phyloP scores from a whole-genome alignment of 805 yeast species.

The Spathaspora sp. region DNA sequence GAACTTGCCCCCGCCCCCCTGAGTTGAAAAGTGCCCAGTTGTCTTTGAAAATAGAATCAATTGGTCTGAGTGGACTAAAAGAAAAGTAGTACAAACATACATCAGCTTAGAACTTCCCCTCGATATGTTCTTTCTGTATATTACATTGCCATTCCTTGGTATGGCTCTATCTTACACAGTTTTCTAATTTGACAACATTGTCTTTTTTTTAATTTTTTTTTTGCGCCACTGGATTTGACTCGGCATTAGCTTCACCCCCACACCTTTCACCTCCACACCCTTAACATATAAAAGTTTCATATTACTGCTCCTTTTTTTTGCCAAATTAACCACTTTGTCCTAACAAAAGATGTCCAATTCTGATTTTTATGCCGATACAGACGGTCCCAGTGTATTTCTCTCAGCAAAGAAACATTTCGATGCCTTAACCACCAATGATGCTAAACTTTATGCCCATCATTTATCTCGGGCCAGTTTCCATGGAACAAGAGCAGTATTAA shows the following conservation, averaged over 20 bases:
- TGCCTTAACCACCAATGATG: constrained; percentile 53
- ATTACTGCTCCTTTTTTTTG: too few species aligned
- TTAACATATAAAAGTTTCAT: neutral
- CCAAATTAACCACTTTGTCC: neutral
- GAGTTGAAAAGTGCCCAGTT: too few species aligned
- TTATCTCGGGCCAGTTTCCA: constrained; percentile 79
- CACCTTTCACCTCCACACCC: neutral
- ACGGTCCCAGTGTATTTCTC: constrained; percentile 42
- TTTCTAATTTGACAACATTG: too few species aligned
- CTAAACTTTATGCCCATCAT: constrained; percentile 72
- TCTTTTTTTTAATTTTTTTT: too few species aligned
- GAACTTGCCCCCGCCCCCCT: too few species aligned
- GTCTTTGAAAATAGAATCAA: too few species aligned
- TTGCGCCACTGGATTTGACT: neutral
- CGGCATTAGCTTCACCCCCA: neutral
- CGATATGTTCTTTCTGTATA: too few species aligned
- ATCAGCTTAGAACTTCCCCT: too few species aligned
- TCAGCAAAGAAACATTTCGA: constrained; percentile 69
- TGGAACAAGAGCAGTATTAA: constrained; percentile 74
- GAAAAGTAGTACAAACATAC: too few species aligned
- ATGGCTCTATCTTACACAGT: too few species aligned
- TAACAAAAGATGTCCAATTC: constrained; percentile 11
- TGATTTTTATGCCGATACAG: constrained; percentile 33
- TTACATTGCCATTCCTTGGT: too few species aligned
- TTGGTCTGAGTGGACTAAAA: too few species aligned